These are phyloP conservation scores for Talaromyces adpressus DNA, from an alignment of 495 filamentous ascomycete species.

Conservation along the genomic window DNA sequence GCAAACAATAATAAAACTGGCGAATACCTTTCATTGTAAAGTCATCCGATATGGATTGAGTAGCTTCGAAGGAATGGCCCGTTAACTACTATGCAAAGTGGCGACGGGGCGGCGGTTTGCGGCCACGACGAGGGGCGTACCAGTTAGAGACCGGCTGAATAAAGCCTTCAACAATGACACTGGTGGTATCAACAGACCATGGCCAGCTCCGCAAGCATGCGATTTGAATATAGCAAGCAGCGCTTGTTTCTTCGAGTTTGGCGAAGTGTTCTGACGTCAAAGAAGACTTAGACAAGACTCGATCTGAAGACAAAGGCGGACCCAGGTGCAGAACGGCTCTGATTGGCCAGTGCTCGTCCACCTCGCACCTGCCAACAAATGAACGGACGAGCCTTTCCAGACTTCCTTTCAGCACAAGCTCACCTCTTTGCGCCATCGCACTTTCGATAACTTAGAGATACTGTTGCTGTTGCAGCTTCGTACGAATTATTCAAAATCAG, in stretches of 20 bases:
- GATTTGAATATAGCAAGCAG: neutral
- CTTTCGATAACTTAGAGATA: neutral
- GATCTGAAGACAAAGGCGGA: neutral
- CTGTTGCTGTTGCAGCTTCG: too few species aligned
- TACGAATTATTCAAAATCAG: neutral
- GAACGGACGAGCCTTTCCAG: neutral
- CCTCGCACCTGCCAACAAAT: neutral
- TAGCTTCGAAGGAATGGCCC: neutral
- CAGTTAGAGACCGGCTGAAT: neutral
- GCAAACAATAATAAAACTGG: neutral
- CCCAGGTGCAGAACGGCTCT: neutral
- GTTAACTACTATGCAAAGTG: neutral
- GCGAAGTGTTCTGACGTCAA: neutral
- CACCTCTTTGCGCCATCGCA: neutral
- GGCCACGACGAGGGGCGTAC: neutral
- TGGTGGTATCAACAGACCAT: neutral
- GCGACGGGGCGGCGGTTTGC: neutral
- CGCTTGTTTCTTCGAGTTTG: neutral
- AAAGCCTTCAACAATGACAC: neutral
- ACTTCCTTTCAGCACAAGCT: neutral
- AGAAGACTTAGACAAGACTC: neutral
- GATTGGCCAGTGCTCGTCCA: neutral
- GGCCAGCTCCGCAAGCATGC: neutral
- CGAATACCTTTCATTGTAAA: constrained; percentile 7
- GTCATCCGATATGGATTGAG: neutral